These are phyloP conservation scores for Dryas alaskensis DNA, from an alignment of 306 rosid genomes.

Conservation along the genomic window DNA sequence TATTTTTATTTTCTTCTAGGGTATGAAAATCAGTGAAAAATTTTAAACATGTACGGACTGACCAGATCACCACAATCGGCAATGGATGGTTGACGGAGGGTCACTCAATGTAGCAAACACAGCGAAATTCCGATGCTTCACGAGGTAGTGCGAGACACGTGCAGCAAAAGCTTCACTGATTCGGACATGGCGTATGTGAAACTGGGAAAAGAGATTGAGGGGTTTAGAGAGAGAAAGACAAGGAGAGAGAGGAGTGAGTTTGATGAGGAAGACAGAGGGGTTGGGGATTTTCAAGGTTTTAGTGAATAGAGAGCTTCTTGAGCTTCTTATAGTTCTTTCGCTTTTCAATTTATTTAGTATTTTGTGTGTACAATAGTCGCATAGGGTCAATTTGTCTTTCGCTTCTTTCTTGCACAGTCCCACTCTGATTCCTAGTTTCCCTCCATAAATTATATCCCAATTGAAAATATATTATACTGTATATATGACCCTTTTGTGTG, in stretches of 20 bases:
- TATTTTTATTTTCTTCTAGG: not conserved
- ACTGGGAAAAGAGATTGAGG: conserved; percentile 3
- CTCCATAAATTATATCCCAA: conserved; percentile 33
- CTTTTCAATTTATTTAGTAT: too few relatives aligned
- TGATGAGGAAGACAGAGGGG: not conserved
- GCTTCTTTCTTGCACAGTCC: too few relatives aligned
- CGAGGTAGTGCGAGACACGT: conserved; percentile 14
- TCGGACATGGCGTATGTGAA: conserved; percentile 22
- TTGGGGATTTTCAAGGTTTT: conserved; percentile 12
- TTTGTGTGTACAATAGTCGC: too few relatives aligned
- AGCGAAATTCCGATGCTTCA: conserved; percentile 25
- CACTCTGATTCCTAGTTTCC: conserved; percentile 17
- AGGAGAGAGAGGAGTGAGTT: not conserved
- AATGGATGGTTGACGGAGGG: conserved; percentile 14
- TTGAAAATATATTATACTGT: not conserved
- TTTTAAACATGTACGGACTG: not conserved
- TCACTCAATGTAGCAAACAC: conserved; percentile 57
- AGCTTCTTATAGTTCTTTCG: not conserved
- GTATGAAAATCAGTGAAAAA: not conserved
- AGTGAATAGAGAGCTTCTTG: not conserved
- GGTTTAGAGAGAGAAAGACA: conserved; percentile 1
- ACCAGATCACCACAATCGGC: conserved; percentile 42
- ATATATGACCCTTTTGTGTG: too few relatives aligned
- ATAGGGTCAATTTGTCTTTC: too few relatives aligned
- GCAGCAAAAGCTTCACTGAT: conserved; percentile 14